Conservation (phyloP, 345 rosid genomes). For the Combretum micranthum region DNA sequence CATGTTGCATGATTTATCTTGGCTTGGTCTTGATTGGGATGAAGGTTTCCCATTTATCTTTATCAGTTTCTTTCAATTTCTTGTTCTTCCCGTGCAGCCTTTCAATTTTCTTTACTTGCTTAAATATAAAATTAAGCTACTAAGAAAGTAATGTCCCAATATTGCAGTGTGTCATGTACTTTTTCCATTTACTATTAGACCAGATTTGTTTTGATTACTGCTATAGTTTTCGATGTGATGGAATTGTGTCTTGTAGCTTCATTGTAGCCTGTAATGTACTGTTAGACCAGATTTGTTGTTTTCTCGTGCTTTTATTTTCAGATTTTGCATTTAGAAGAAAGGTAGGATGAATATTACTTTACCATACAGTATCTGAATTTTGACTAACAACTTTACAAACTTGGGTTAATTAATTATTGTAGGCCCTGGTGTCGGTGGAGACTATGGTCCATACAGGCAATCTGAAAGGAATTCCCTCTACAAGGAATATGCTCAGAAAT, state of each 20-base stretch:
- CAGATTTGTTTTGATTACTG: not conserved
- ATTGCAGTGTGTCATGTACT: not conserved
- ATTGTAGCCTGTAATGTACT: no score
- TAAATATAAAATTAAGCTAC: no score
- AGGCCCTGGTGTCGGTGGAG: constrained; percentile 86
- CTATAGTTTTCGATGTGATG: not conserved
- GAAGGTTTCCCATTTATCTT: constrained; percentile 42
- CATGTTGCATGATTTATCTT: constrained; percentile 76
- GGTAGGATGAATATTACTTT: not conserved
- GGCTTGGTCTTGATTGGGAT: constrained; percentile 95
- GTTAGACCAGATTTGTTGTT: no score
- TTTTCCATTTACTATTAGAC: no score
- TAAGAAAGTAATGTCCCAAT: no score
- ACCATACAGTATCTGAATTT: no score
- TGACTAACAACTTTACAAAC: no score
- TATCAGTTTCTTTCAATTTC: not conserved
- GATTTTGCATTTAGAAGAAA: no score
- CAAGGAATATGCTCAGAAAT: constrained; percentile 65
- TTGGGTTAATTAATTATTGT: constrained; percentile 6
- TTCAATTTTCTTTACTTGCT: not conserved
- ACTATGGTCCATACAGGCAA: constrained; percentile 81
- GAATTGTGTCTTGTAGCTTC: not conserved
- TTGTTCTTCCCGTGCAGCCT: not conserved
- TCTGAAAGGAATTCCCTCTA: constrained; percentile 85
- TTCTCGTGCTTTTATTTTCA: no score